Evolutionary conservation across 176 grass and related monocot species (phyloP).

Genomic region (Neostapfia colusana): DNA sequence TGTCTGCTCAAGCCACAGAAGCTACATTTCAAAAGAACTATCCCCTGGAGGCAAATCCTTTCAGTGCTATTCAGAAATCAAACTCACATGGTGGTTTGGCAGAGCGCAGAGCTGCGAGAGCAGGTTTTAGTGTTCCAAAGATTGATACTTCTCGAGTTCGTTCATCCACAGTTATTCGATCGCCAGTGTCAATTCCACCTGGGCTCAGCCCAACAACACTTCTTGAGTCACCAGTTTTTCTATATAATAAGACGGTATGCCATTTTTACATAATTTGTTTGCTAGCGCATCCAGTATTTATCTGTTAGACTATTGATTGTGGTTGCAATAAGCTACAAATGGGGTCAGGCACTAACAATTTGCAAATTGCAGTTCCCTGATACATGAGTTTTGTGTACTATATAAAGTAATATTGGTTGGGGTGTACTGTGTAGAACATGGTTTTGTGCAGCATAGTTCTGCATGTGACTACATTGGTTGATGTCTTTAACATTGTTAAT

Average conservation of each 20-base stretch:
- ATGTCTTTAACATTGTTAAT: conserved; percentile 12
- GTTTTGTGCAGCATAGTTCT: conserved; percentile 27
- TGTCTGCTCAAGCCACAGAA: conserved; percentile 36
- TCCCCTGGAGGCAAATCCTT: conserved; percentile 43
- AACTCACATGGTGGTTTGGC: conserved; percentile 57
- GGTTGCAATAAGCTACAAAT: conserved; percentile 16
- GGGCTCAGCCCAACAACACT: conserved; percentile 86
- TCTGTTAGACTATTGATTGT: conserved; percentile 9
- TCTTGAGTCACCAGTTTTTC: conserved; percentile 89
- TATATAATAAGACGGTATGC: conserved; percentile 76
- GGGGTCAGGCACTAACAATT: not conserved
- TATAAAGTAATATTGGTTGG: conserved; percentile 22
- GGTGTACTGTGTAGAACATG: conserved; percentile 11
- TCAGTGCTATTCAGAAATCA: conserved; percentile 51
- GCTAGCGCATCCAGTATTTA: not conserved
- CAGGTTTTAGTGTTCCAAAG: conserved; percentile 75
- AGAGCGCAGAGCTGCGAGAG: conserved; percentile 76
- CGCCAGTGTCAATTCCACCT: conserved; percentile 87
- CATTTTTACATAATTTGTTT: conserved; percentile 36
- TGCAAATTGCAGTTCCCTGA: conserved; percentile 15
- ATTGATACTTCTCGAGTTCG: conserved; percentile 66
- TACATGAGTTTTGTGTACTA: conserved; percentile 1
- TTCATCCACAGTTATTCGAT: conserved; percentile 57
- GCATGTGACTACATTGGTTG: not conserved
- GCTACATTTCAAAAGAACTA: conserved; percentile 39